Percentiles rank a stretch among this genome's conserved stretches.
Conservation (phyloP, 2,329 filamentous ascomycete species). For the Didymella exigua region DNA sequence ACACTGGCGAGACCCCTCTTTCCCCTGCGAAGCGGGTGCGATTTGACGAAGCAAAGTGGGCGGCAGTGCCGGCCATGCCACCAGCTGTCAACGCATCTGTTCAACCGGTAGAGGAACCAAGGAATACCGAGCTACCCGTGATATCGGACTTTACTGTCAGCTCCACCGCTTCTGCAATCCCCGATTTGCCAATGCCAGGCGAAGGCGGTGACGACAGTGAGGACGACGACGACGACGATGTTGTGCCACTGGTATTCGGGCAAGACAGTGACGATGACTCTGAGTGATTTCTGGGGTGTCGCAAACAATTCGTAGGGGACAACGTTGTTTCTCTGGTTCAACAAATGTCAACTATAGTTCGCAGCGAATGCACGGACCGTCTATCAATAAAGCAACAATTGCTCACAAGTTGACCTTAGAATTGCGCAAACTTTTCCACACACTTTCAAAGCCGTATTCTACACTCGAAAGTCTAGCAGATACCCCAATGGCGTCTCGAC, state of each 20-base stretch:
- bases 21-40: conserved; percentile 42
- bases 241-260: conserved; percentile 41
- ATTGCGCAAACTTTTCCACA: background rate
- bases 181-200: conserved; percentile 24
- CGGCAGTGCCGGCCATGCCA: conserved; percentile 4
- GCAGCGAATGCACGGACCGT: conserved; percentile 5
- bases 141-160: conserved; percentile 27
- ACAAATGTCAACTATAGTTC: background rate
- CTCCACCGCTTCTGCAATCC: conserved; percentile 21
- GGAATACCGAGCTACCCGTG: conserved; percentile 7
- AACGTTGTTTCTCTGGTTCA: background rate
- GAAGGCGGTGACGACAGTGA: conserved; percentile 19
- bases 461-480: background rate
- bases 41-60: conserved; percentile 19
- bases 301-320: background rate
- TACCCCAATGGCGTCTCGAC: background rate
- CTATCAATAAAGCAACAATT: background rate
- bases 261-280: conserved; percentile 47
- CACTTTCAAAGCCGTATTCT: background rate
- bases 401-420: background rate
- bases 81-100: conserved; percentile 4
- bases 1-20: conserved; percentile 23
- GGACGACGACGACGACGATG: conserved; percentile 39
- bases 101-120: background rate
- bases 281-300: conserved; percentile 16